Percentiles rank a stretch among this genome's conserved stretches.
Evolutionary conservation across 345 rosid genomes (phyloP).

Genomic region (Xanthoceras sorbifolium): DNA sequence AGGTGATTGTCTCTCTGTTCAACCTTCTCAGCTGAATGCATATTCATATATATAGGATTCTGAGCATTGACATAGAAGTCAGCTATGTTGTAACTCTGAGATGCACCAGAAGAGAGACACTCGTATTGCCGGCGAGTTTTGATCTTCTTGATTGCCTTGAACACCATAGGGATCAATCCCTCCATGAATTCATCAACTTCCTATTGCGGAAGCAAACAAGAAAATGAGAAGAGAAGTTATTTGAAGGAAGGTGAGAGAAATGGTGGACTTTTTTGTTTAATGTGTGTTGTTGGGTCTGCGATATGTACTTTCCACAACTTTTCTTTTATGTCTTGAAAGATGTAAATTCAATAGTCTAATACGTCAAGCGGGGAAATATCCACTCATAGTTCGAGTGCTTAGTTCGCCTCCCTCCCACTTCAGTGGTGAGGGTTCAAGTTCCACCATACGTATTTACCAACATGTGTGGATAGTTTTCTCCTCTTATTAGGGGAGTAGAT

Average conservation of each 20-base stretch:
- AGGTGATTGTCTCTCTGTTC: slow-evolving; percentile 27
- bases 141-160: slow-evolving; percentile 66
- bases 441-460: too few species aligned
- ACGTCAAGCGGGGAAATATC: too few species aligned
- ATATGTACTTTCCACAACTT: slow-evolving; percentile 1
- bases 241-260: background rate
- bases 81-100: slow-evolving; percentile 37
- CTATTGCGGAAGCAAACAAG: slow-evolving; percentile 15
- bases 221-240: slow-evolving; percentile 10
- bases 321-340: background rate
- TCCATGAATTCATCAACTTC: slow-evolving; percentile 51
- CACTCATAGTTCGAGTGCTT: too few species aligned
- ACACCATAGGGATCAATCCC: slow-evolving; percentile 75
- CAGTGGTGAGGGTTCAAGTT: too few species aligned
- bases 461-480: too few species aligned
- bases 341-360: slow-evolving; percentile 20
- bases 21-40: slow-evolving; percentile 21
- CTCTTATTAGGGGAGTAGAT: too few species aligned
- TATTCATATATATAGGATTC: background rate
- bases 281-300: slow-evolving; percentile 27
- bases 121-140: slow-evolving; percentile 63
- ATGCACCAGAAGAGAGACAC: slow-evolving; percentile 57
- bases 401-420: too few species aligned
- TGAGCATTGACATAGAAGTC: slow-evolving; percentile 31
- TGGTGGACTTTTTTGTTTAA: slow-evolving; percentile 24